phyloP scores from a whole-genome alignment of 139 green algal genomes.

The Microglena sp. region DNA sequence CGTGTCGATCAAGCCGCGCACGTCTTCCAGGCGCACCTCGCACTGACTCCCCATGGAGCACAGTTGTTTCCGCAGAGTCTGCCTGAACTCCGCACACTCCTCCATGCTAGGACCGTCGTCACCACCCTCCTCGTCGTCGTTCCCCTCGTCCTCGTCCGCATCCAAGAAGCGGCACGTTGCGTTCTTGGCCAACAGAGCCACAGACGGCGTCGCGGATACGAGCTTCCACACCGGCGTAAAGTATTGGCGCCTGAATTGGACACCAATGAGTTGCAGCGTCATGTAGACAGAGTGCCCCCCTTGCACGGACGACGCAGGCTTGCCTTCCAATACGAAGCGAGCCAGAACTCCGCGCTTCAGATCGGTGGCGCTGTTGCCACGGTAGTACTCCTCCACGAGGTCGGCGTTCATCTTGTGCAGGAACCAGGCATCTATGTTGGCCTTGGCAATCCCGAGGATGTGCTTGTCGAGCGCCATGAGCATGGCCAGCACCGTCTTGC shows the following conservation, averaged over 20 bases:
- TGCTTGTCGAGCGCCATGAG: not conserved
- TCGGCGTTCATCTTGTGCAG: constrained; percentile 4
- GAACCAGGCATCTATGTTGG: not conserved
- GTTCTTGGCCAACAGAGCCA: not conserved
- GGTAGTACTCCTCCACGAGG: constrained; percentile 10
- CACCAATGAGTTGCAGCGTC: not conserved
- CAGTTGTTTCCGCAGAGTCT: not conserved
- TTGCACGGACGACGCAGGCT: not conserved
- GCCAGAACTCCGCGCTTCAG: not conserved
- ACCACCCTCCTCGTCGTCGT: not conserved
- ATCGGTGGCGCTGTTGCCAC: not conserved
- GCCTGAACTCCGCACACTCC: not conserved
- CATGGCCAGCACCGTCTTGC: not conserved
- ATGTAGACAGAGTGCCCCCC: not conserved
- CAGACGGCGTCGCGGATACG: not conserved
- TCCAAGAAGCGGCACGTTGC: not conserved
- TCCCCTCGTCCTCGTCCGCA: not conserved
- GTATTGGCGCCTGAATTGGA: constrained; percentile 1
- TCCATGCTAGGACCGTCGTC: not conserved
- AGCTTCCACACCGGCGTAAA: constrained; percentile 6
- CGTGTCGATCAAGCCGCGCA: not conserved
- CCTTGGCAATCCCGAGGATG: not conserved
- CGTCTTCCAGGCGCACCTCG: not conserved
- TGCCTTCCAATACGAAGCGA: not conserved
- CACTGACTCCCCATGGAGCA: no score